Base-by-base conservation (phyloP, 225 moss, liverwort and hornwort species). In the Antitrichia curtipendula region DNA sequence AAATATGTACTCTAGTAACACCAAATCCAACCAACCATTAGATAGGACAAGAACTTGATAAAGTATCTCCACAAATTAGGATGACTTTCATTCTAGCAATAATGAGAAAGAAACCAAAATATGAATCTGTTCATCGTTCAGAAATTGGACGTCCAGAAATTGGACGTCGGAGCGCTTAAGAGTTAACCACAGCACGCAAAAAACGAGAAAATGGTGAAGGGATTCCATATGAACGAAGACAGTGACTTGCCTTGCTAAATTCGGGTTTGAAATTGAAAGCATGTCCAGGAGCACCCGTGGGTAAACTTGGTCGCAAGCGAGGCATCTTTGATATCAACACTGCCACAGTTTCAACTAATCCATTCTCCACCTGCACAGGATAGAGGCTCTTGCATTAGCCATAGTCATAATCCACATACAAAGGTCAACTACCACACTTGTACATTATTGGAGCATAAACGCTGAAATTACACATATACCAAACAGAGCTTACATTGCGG, bases 241-340 rank as follows among this genome's bases (percentile, higher is more conserved):
- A 87, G 56, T 53, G 71, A 56, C 94, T 75, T 94, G 77, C 96
- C 95, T 96, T 99, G 85, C 95, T 95, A 88, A 99, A 99, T 74
- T 99, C 98, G 50, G 98, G 98, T 91, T 96, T 97, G 85, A 99
- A 99, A 78, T 88, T 92, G 87, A 93, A 96, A 78, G 95, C 94
- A 84, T 95, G 90, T 77, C 98, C 98, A 87, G 95, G 94, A 79
- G 95, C 90, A 86, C 91, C 97, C 40, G 84, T 63, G 28, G 95
- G 94, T 87, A 99, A 87, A 90, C 90, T 94, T 63, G 95, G 96
- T 60, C 98, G 95, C 87, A 99, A 85, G 80, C 97, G 97, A 80
- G 98, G 98, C 98, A 99, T 99, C 90, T 93, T 95, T 75, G 98
- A 94, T 70, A 99, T 93, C 80, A 99, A 91, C 45, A 97, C 95